These are phyloP conservation scores for Tuber melanosporum DNA, from an alignment of 495 filamentous ascomycete genomes.

Conservation along the genomic window DNA sequence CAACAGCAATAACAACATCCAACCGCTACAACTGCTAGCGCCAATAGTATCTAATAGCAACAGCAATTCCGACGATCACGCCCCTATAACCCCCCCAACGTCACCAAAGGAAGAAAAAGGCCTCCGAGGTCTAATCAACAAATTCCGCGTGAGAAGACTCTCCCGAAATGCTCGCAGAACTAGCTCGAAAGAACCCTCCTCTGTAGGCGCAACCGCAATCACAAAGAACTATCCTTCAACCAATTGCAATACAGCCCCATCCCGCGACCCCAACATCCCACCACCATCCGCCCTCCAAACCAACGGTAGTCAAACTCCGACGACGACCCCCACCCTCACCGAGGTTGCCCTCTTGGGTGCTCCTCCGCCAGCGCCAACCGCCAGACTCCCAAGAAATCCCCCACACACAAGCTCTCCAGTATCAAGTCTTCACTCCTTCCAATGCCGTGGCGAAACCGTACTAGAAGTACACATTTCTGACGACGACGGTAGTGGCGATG, in stretches of 20 bases:
- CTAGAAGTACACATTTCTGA: not conserved
- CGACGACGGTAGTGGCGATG: not conserved
- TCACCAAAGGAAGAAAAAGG: conserved; percentile 24
- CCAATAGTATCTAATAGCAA: not conserved
- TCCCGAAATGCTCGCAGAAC: not conserved
- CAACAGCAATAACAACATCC: not conserved
- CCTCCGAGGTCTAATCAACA: conserved; percentile 33
- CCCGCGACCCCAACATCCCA: not conserved
- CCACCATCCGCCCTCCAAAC: not conserved
- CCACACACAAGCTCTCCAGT: not conserved
- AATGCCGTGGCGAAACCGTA: not conserved
- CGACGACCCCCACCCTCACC: not conserved
- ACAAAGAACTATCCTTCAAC: not conserved
- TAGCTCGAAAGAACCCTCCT: not conserved
- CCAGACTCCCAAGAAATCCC: not conserved
- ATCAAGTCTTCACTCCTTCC: not conserved
- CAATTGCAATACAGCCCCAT: not conserved
- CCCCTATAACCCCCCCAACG: conserved; percentile 11
- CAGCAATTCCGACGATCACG: not conserved
- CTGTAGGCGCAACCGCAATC: not conserved
- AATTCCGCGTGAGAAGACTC: conserved; percentile 19
- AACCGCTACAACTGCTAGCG: not conserved
- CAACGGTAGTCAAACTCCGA: not conserved
- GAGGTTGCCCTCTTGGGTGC: not conserved
- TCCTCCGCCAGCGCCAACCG: not conserved